A percentile compares a stretch with the other conserved stretches of the same genome.
phyloP scores from a whole-genome alignment of 106 monocot genomes.

The Xerophyta viscosa region DNA sequence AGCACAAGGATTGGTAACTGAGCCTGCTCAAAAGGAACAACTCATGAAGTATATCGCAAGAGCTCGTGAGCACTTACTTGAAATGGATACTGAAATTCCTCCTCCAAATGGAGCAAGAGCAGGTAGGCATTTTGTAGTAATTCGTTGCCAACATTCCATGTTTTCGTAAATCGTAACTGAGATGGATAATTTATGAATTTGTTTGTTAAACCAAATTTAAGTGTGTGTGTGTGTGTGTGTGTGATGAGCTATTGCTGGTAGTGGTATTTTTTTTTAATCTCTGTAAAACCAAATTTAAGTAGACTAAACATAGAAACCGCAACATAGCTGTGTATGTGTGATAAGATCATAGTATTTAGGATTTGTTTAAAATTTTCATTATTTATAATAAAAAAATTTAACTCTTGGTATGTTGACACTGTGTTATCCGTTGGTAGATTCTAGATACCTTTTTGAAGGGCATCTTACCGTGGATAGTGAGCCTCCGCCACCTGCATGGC shows the following conservation, averaged over 20 bases:
- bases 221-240: too few species aligned
- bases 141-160: too few species aligned
- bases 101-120: conserved; percentile 26
- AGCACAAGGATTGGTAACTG: conserved; percentile 37
- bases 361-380: neutral
- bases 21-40: conserved; percentile 51
- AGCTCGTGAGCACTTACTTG: conserved; percentile 74
- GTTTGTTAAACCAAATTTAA: too few species aligned
- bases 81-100: conserved; percentile 40
- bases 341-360: neutral
- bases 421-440: conserved; percentile 22
- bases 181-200: too few species aligned
- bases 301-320: too few species aligned
- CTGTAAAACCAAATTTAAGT: too few species aligned
- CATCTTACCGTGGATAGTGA: conserved; percentile 81
- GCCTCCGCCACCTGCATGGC: conserved; percentile 93
- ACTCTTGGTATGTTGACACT: too few species aligned
- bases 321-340: too few species aligned
- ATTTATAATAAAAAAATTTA: too few species aligned
- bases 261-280: too few species aligned
- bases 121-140: conserved; percentile 22
- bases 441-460: conserved; percentile 91
- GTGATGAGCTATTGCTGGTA: too few species aligned
- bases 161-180: too few species aligned
- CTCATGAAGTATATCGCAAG: conserved; percentile 58